These are phyloP conservation scores for Metschnikowia dekortorum DNA, from an alignment of 805 yeast species.

Conservation along the genomic window DNA sequence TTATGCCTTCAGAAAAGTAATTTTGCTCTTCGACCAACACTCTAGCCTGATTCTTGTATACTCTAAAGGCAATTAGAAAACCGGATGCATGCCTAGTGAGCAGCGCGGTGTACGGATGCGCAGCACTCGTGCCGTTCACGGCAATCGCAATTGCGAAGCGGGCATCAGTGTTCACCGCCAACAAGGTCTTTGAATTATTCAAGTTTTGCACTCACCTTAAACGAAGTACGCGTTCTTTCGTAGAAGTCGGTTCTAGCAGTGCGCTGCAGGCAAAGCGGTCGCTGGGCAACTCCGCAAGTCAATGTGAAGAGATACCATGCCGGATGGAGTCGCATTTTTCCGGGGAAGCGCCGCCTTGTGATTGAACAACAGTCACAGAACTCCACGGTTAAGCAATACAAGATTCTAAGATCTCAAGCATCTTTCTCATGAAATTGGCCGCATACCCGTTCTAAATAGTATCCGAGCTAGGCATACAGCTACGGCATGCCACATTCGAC, in stretches of 20 bases:
- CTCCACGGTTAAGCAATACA: not conserved
- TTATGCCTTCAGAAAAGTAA: not conserved
- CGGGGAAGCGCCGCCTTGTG: not conserved
- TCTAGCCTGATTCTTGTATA: not conserved
- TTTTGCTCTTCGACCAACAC: not conserved
- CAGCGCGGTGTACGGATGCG: slow-evolving; percentile 1
- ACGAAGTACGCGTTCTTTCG: no score
- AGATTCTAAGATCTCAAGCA: not conserved
- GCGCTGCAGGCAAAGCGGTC: no score
- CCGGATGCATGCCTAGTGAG: slow-evolving; percentile 1
- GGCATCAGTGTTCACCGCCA: not conserved
- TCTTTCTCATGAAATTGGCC: no score
- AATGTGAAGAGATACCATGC: not conserved
- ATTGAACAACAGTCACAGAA: not conserved
- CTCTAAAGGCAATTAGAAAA: not conserved
- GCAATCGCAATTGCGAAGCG: not conserved
- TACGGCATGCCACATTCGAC: no score
- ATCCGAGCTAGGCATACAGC: no score
- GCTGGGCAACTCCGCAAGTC: not conserved
- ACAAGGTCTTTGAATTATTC: not conserved
- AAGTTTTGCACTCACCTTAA: not conserved
- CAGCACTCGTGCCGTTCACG: not conserved
- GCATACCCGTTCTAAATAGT: no score
- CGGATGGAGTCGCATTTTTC: not conserved
- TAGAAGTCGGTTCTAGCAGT: no score